A percentile compares a stretch with the other conserved stretches of the same genome.
phyloP scores from a whole-genome alignment of 352 stramenopile species.

The Phytophthora multivora region DNA sequence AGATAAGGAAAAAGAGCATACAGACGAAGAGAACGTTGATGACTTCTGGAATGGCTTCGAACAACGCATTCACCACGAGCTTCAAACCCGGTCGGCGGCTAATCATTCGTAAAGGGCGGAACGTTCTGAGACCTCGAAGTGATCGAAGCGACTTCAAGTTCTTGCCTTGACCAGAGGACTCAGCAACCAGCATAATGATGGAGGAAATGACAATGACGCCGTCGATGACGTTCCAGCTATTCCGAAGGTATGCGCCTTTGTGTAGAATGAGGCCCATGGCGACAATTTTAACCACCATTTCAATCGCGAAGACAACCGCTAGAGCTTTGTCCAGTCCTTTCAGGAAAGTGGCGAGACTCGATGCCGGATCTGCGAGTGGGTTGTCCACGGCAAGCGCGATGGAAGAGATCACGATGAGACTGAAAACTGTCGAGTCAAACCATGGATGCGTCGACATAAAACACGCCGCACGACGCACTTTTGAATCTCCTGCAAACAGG shows the following conservation, averaged over 20 bases:
- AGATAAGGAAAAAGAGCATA: slow-evolving; percentile 94
- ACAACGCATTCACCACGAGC: slow-evolving; percentile 91
- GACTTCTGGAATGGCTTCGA: slow-evolving; percentile 90
- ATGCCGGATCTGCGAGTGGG: slow-evolving; percentile 69
- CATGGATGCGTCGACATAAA: slow-evolving; percentile 60
- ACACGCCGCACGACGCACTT: slow-evolving; percentile 41
- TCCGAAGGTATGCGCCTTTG: slow-evolving; percentile 79
- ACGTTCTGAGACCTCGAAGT: slow-evolving; percentile 83
- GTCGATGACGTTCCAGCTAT: slow-evolving; percentile 92
- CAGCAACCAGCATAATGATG: slow-evolving; percentile 63
- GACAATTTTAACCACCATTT: slow-evolving; percentile 92
- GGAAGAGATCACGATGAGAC: slow-evolving; percentile 84
- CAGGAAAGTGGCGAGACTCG: slow-evolving; percentile 44
- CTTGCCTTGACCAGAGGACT: slow-evolving; percentile 43
- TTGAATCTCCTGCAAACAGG: slow-evolving; percentile 53
- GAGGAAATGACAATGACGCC: slow-evolving; percentile 88
- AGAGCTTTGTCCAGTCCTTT: slow-evolving; percentile 76
- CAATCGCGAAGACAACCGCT: slow-evolving; percentile 80
- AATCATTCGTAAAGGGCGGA: slow-evolving; percentile 92
- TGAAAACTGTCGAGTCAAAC: slow-evolving; percentile 86
- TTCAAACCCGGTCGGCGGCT: slow-evolving; percentile 84
- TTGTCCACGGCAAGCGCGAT: slow-evolving; percentile 89
- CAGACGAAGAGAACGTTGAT: slow-evolving; percentile 92
- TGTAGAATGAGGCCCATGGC: slow-evolving; percentile 76
- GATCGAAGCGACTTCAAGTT: slow-evolving; percentile 82